These are phyloP conservation scores for Lentinus polychrous DNA, from an alignment of 1,284 basidiomycete species.

Conservation along the genomic window DNA sequence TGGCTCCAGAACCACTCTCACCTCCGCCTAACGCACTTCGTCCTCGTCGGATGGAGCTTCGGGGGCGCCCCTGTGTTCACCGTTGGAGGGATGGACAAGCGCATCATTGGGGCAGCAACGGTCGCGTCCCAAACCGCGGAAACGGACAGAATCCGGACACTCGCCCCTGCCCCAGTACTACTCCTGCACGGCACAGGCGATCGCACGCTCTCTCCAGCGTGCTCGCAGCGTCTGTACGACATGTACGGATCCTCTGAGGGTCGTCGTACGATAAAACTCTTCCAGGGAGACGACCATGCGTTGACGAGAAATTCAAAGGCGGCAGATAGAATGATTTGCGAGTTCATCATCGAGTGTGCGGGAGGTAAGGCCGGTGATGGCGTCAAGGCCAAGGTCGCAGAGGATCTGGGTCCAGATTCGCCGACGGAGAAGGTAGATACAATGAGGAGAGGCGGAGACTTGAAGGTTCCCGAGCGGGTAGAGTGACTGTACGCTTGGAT, in stretches of 20 bases:
- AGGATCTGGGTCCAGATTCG: too few relatives aligned
- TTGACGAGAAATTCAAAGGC: background rate
- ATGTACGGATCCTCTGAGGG: background rate
- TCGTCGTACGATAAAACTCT: background rate
- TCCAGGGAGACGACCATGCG: constrained; percentile 5
- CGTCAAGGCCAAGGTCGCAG: too few relatives aligned
- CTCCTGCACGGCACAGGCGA: too few relatives aligned
- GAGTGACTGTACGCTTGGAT: too few relatives aligned
- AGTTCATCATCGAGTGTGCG: constrained; percentile 1
- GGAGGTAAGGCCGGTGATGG: too few relatives aligned
- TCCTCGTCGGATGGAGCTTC: constrained; percentile 6
- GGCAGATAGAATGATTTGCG: background rate
- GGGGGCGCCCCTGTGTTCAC: constrained; percentile 3
- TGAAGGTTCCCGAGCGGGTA: too few relatives aligned
- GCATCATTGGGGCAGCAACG: background rate
- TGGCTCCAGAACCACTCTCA: too few relatives aligned
- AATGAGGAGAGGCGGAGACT: too few relatives aligned
- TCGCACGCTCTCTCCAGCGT: too few relatives aligned
- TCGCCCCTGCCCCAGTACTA: constrained; percentile 1
- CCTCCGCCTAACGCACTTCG: constrained; percentile 1
- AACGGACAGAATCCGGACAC: constrained; percentile 2
- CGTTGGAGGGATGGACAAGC: background rate
- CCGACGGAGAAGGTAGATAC: too few relatives aligned
- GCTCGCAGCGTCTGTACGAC: too few relatives aligned
- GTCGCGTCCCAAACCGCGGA: background rate